Conservation (phyloP, 73 alveolate species). For the Urostyla sp. region DNA sequence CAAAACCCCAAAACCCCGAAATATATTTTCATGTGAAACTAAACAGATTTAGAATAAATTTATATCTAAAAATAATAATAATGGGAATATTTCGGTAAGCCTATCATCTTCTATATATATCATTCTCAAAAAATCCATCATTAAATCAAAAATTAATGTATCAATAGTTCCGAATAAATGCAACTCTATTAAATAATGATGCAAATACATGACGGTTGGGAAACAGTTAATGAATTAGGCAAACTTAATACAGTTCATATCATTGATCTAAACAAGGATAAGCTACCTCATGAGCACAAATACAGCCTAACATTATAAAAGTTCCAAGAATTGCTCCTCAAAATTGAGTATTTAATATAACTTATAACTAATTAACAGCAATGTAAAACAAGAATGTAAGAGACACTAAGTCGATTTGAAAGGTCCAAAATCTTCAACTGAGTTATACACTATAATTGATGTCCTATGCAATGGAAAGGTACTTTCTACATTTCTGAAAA, state of each 20-base stretch:
- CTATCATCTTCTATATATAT: not conserved
- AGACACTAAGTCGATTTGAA: constrained; percentile 68
- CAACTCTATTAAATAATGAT: constrained; percentile 87
- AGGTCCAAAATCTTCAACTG: constrained; percentile 39
- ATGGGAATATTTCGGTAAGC: constrained; percentile 56
- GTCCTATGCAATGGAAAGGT: constrained; percentile 14
- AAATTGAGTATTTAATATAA: constrained; percentile 9
- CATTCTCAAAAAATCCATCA: not conserved
- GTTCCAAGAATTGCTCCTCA: constrained; percentile 81
- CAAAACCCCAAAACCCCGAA: constrained; percentile 53
- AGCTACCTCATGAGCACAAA: constrained; percentile 80
- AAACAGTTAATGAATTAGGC: constrained; percentile 94
- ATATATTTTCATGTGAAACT: not conserved
- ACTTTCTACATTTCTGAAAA: constrained; percentile 7
- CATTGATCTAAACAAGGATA: constrained; percentile 91
- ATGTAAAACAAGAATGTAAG: constrained; percentile 64
- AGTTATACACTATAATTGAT: constrained; percentile 15
- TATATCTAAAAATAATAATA: constrained; percentile 16
- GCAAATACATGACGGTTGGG: constrained; percentile 92
- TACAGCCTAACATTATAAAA: constrained; percentile 75
- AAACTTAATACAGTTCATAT: constrained; percentile 92
- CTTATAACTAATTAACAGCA: not conserved
- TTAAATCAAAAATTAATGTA: constrained; percentile 56
- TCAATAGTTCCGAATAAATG: constrained; percentile 95
- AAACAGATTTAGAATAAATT: not conserved